Evolutionary conservation across 495 filamentous ascomycete species (phyloP).

Genomic region (Daldinia bambusicola): DNA sequence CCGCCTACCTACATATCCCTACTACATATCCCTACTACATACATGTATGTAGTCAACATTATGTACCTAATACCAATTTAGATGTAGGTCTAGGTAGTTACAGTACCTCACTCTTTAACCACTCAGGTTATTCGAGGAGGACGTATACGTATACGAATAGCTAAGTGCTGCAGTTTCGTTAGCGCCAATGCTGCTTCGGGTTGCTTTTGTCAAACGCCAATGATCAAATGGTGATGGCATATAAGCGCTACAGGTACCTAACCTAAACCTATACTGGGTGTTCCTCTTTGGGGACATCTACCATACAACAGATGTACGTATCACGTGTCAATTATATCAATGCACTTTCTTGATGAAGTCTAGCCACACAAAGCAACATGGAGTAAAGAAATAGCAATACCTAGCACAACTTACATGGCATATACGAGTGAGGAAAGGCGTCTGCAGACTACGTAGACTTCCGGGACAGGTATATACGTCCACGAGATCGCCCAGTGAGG

Average conservation of each 20-base stretch:
- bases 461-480: no score
- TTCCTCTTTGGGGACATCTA: neutral
- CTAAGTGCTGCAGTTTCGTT: neutral
- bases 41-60: no score
- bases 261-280: no score
- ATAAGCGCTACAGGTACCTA: neutral
- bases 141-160: neutral
- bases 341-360: neutral
- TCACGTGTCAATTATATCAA: neutral
- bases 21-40: neutral
- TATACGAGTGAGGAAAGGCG: neutral
- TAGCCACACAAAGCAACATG: neutral
- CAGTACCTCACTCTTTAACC: slow-evolving; percentile 7
- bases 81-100: no score
- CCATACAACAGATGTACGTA: neutral
- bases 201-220: neutral
- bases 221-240: slow-evolving; percentile 2
- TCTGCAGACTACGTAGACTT: no score
- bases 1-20: neutral
- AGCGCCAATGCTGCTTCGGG: neutral
- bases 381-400: neutral
- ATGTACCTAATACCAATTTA: no score
- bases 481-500: neutral
- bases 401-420: neutral
- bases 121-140: slow-evolving; percentile 10